Evolutionary conservation across 345 rosid species (phyloP).

Genomic region (Boechera stricta): DNA sequence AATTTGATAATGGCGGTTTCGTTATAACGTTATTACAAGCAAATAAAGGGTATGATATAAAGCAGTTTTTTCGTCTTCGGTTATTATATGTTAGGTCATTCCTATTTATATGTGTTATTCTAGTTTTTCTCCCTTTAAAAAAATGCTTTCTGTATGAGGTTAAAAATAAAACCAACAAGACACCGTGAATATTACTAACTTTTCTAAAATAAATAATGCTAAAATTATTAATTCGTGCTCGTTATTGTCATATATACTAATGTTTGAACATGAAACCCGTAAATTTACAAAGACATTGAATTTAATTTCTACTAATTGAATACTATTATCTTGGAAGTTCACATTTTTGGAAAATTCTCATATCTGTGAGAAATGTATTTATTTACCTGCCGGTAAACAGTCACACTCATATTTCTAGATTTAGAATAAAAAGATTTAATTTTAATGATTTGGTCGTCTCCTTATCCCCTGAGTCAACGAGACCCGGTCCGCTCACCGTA

Average conservation of each 20-base stretch:
- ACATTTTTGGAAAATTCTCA: not conserved
- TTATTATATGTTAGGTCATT: too few species aligned
- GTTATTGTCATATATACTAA: not conserved
- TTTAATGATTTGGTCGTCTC: not conserved
- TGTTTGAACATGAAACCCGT: not conserved
- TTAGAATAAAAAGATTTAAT: too few species aligned
- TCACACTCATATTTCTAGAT: not conserved
- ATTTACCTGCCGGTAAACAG: not conserved
- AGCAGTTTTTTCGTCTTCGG: too few species aligned
- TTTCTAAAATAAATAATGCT: not conserved
- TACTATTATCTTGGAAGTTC: not conserved
- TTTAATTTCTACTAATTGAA: not conserved
- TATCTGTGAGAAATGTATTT: not conserved
- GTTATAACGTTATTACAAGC: too few species aligned
- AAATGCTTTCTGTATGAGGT: too few species aligned
- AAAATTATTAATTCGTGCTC: not conserved
- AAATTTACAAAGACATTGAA: not conserved
- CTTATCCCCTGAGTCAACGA: slow-evolving; percentile 29
- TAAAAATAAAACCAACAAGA: too few species aligned
- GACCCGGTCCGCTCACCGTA: slow-evolving; percentile 23
- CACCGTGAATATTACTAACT: too few species aligned
- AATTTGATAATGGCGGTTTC: too few species aligned
- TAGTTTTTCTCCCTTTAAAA: too few species aligned
- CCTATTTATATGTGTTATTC: too few species aligned
- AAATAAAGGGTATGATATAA: too few species aligned